Evolutionary conservation across 2,329 filamentous ascomycete species (phyloP), one percentile per base, ranked within the genome.

Genomic region (Chalaropsis thielavioides): DNA sequence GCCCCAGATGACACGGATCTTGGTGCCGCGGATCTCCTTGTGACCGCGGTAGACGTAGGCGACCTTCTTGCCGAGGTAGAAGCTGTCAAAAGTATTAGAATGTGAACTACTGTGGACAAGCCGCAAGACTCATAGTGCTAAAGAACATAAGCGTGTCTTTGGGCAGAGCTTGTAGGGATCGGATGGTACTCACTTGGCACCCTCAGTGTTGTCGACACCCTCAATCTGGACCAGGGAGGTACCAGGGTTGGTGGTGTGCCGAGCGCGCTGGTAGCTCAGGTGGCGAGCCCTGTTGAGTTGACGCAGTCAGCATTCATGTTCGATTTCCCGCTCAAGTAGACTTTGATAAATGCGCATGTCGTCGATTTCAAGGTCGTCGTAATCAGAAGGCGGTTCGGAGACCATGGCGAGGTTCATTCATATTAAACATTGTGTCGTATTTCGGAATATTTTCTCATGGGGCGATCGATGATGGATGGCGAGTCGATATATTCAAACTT

Each of bases 1-100:
- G 83, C 92, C 92, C 91, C 92, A 97, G 83, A 97, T 96, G 73
- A 97, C 88, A 76, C 92, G 87, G 81, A 97, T 95, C 88, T 97
- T 97, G 78, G 91, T 92, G 77, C 94, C 94, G 75, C 92, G 89
- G 76, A 96, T 84, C 83, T 96, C 90, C 81, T 87, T 92, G 80
- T 90, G 87, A 73, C 87, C 92, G 76, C 92, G 90, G 86, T 97
- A 99, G 80, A 99, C 91, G 80, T 91, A 99, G 78, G 94, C 94
- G 78, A 97, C 86, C 83, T 92, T 92, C 89, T 99, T 99, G 81
- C 94, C 94, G 72, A 90, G 83, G 83, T 99, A 99, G 89, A 96
- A 96, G 81, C 81, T 83, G 72, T 67, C 69, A 69, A 60, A 60
- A 56, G 35, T 64, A 24, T 74, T 71, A 74, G 72, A 69, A 69